Evolutionary conservation across 768 basidiomycete species (phyloP), one percentile per base, ranked within the genome.

Genomic region (Amanita pallidorosea): DNA sequence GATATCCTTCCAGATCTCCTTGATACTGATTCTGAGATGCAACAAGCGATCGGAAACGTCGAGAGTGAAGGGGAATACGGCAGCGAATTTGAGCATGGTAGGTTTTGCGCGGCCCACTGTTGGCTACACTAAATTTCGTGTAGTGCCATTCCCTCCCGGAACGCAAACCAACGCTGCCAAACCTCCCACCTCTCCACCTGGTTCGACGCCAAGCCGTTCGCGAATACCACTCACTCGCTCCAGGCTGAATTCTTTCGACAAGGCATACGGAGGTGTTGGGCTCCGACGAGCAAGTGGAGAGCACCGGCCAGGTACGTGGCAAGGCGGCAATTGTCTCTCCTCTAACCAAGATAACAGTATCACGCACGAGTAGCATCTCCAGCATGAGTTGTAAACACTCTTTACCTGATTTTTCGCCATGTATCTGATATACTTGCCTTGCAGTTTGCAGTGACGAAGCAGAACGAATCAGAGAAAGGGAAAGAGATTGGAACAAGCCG

Each of bases 21-120:
- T 51, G 82, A 85, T 18, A 73, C 77, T 50, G 80, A 87, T 57
- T 81, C 83, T 2, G 82, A 82, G 57, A 86, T 87, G 85, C 80
- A 79, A 49, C 72, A 75, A 47, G 77, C 71, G 8, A 76, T 87
- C 58, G 70, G 75, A 25, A 76, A 70, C 18, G 58, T 79, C 52
- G 75, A 79, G 48, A 79, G 72, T 57, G 78, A 69, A 54, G 79
- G 77, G 34, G 50, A 44, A 6, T 42, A 25, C 18, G 50, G 20
- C 36, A 20, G 20, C 18, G 50, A 51, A 37, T 36, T 34, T 25
- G 42, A 45, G 7, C 42, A 51, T n/a, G 43, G 50, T 51, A 18
- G 13, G 42, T 18, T 8, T 13, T 9, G 15, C 18, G 11, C 33
- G 23, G 34, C 12, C 13, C n/a, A 4, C 29, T 3, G 9, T 23